Evolutionary conservation across 345 rosid genomes (phyloP).

Genomic region (Clausena lansium): DNA sequence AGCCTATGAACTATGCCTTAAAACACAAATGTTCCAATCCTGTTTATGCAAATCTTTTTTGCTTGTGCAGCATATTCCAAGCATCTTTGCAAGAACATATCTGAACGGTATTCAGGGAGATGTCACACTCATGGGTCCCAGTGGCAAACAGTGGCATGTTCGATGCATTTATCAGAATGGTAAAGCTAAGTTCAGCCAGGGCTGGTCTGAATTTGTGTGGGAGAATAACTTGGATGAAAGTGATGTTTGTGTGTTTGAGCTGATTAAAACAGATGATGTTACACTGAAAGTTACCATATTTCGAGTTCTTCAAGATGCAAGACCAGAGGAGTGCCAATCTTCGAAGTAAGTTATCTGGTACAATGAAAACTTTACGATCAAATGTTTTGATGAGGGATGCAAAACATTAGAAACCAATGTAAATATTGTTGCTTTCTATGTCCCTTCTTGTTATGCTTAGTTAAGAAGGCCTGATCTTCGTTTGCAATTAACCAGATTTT

Average conservation of each 20-base stretch:
- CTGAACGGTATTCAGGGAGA: constrained; percentile 34
- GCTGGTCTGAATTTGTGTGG: constrained; percentile 54
- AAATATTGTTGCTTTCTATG: not conserved
- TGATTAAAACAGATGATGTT: constrained; percentile 33
- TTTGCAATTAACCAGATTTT: no score
- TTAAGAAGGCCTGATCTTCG: not conserved
- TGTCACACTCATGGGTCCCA: constrained; percentile 40
- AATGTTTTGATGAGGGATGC: not conserved
- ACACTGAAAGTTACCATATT: constrained; percentile 51
- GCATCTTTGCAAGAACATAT: constrained; percentile 41
- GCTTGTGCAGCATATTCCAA: constrained; percentile 48
- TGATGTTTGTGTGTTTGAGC: constrained; percentile 60
- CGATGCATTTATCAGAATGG: constrained; percentile 34
- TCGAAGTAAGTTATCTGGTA: not conserved
- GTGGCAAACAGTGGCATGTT: constrained; percentile 50
- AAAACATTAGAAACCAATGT: not conserved
- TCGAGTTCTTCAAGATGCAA: constrained; percentile 36
- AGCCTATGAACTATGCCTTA: constrained; percentile 11
- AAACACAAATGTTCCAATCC: not conserved
- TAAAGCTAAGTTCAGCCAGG: constrained; percentile 41
- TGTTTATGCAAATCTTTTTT: not conserved
- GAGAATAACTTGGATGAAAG: constrained; percentile 55
- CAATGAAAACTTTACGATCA: not conserved
- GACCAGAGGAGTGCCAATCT: constrained; percentile 3
- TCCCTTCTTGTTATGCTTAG: not conserved